These are phyloP conservation scores for Leptographium flavum DNA, from an alignment of 2,329 filamentous ascomycete species.

Conservation along the genomic window DNA sequence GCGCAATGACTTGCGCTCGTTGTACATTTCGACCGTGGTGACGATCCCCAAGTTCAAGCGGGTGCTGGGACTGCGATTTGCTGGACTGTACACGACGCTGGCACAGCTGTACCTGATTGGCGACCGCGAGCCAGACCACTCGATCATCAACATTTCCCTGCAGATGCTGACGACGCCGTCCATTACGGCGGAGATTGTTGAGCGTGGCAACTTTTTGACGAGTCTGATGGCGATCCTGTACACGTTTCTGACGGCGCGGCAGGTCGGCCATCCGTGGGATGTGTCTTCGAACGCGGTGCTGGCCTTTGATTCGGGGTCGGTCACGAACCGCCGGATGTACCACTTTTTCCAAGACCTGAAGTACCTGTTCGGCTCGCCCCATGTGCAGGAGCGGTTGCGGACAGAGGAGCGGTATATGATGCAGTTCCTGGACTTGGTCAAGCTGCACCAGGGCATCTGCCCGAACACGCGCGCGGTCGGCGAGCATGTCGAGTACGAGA, in stretches of 20 bases:
- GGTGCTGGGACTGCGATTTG: slow-evolving; percentile 81
- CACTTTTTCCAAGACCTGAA: slow-evolving; percentile 95
- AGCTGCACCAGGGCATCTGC: slow-evolving; percentile 92
- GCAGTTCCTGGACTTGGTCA: slow-evolving; percentile 91
- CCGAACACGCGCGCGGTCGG: slow-evolving; percentile 84
- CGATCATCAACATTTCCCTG: slow-evolving; percentile 92
- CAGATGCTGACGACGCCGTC: slow-evolving; percentile 96
- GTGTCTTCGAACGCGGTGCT: slow-evolving; percentile 75
- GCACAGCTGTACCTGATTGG: slow-evolving; percentile 93
- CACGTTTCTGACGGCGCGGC: slow-evolving; percentile 88
- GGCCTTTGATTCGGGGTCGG: slow-evolving; percentile 85
- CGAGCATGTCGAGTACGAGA: slow-evolving; percentile 96
- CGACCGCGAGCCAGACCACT: slow-evolving; percentile 92
- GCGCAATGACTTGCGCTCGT: slow-evolving; percentile 73
- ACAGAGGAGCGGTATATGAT: slow-evolving; percentile 75
- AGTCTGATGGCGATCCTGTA: slow-evolving; percentile 93
- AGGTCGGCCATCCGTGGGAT: slow-evolving; percentile 87
- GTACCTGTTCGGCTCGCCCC: slow-evolving; percentile 75
- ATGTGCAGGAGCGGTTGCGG: slow-evolving; percentile 75
- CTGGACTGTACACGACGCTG: slow-evolving; percentile 83
- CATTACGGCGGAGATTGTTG: slow-evolving; percentile 89
- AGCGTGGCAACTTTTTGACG: slow-evolving; percentile 88
- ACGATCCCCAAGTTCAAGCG: slow-evolving; percentile 94
- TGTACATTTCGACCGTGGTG: slow-evolving; percentile 94
- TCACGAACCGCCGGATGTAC: slow-evolving; percentile 90